Evolutionary conservation across 495 filamentous ascomycete species (phyloP).

Genomic region (Glutinoglossum americanum): DNA sequence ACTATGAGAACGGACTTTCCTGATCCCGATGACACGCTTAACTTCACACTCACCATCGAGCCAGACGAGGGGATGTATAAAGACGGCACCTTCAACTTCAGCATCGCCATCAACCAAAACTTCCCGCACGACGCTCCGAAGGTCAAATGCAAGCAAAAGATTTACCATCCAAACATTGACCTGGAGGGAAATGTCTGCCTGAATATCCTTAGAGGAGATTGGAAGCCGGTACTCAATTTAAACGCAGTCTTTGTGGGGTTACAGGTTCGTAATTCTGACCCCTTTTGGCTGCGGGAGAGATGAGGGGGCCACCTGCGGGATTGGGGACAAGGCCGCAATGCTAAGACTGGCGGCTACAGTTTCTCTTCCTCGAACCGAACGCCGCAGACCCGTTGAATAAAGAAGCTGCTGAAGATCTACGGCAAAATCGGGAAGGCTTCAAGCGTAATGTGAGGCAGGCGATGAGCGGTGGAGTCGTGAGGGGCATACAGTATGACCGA

Average conservation of each 20-base stretch:
- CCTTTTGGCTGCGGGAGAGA: constrained; percentile 1
- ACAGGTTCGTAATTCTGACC: constrained; percentile 33
- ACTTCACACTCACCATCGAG: constrained; percentile 81
- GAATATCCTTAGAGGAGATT: constrained; percentile 93
- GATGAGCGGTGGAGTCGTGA: constrained; percentile 68
- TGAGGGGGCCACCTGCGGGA: background rate
- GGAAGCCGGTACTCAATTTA: constrained; percentile 93
- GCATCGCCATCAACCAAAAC: constrained; percentile 75
- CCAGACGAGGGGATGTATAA: constrained; percentile 98
- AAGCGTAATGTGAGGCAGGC: constrained; percentile 68
- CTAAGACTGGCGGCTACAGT: constrained; percentile 26
- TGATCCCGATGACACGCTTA: constrained; percentile 88
- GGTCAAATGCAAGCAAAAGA: constrained; percentile 94
- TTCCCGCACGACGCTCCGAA: constrained; percentile 97
- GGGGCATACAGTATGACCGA: constrained; percentile 47
- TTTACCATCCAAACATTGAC: constrained; percentile 98
- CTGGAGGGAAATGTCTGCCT: constrained; percentile 93
- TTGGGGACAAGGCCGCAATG: too few species aligned
- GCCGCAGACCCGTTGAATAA: constrained; percentile 94
- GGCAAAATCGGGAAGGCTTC: constrained; percentile 63
- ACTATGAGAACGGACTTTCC: constrained; percentile 90
- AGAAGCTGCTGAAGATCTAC: constrained; percentile 84
- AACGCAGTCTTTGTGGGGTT: constrained; percentile 92
- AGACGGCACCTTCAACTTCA: constrained; percentile 72
- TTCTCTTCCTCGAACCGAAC: constrained; percentile 94